Percentiles rank a stretch among this genome's conserved stretches.
phyloP scores from a whole-genome alignment of 2,329 filamentous ascomycete species.

The Botrytis paeoniae region DNA sequence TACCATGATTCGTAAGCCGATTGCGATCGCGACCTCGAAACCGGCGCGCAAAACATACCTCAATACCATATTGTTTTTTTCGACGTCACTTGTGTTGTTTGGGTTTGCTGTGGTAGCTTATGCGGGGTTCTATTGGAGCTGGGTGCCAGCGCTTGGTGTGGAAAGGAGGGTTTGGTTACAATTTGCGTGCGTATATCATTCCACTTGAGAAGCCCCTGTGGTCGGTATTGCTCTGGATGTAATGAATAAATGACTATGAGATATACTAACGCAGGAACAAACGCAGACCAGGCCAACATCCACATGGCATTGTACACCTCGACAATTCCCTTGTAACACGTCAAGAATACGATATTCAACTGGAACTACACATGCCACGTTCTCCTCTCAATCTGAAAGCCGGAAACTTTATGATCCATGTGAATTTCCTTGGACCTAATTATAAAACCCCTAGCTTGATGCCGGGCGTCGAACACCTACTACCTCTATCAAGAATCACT shows the following conservation, averaged over 20 bases:
- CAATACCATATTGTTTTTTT: conserved; percentile 44
- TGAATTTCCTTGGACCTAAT: conserved; percentile 61
- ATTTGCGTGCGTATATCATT: conserved; percentile 49
- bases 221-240: neutral
- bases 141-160: conserved; percentile 64
- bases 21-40: conserved; percentile 56
- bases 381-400: conserved; percentile 70
- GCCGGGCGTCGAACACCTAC: conserved; percentile 26
- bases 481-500: conserved; percentile 11
- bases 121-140: conserved; percentile 64
- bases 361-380: conserved; percentile 73
- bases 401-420: conserved; percentile 93
- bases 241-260: neutral
- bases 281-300: conserved; percentile 41
- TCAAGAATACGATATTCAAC: conserved; percentile 81
- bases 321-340: conserved; percentile 56
- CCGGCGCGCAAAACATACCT: conserved; percentile 63
- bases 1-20: conserved; percentile 47
- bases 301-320: conserved; percentile 36
- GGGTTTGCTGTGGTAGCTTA: conserved; percentile 59
- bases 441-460: conserved; percentile 38
- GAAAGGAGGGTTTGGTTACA: conserved; percentile 62
- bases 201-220: neutral
- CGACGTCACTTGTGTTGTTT: conserved; percentile 53
- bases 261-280: neutral